Conservation (phyloP, 805 yeast species). For the Wickerhamomyces xylosicus region DNA sequence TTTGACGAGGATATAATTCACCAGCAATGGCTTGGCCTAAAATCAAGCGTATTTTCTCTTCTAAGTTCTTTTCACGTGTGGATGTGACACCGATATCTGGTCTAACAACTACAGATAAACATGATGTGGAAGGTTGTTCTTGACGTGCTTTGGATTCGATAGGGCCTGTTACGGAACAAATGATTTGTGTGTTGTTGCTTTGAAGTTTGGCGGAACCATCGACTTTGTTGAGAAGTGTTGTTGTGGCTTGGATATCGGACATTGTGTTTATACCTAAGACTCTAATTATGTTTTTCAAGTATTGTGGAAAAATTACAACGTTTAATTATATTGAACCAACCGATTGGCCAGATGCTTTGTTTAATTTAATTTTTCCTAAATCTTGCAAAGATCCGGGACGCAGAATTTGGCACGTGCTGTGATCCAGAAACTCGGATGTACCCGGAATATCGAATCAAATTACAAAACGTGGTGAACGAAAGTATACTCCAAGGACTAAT, state of each 20-base stretch:
- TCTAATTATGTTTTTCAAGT: too few relatives aligned
- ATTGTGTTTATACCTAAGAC: slow-evolving; percentile 1
- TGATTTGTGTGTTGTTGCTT: slow-evolving; percentile 42
- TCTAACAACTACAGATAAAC: slow-evolving; percentile 66
- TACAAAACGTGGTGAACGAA: too few relatives aligned
- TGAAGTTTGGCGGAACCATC: slow-evolving; percentile 71
- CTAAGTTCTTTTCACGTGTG: slow-evolving; percentile 68
- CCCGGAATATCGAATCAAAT: too few relatives aligned
- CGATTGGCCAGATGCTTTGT: too few relatives aligned
- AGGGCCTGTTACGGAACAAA: slow-evolving; percentile 85
- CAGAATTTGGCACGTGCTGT: too few relatives aligned
- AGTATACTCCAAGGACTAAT: too few relatives aligned
- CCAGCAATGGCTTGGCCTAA: slow-evolving; percentile 51
- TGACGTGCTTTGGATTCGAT: slow-evolving; percentile 76
- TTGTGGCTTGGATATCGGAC: slow-evolving; percentile 6
- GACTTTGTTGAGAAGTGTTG: slow-evolving; percentile 37
- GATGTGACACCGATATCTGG: slow-evolving; percentile 71
- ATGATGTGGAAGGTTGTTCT: slow-evolving; percentile 71
- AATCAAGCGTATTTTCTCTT: slow-evolving; percentile 56
- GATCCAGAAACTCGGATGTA: too few relatives aligned
- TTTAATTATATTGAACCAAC: too few relatives aligned
- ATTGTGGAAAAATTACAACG: too few relatives aligned
- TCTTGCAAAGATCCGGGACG: too few relatives aligned
- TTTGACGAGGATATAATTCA: slow-evolving; percentile 67
- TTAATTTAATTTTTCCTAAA: too few relatives aligned